Evolutionary conservation across 176 grass and related monocot genomes (phyloP).

Genomic region (Oryza rufipogon): DNA sequence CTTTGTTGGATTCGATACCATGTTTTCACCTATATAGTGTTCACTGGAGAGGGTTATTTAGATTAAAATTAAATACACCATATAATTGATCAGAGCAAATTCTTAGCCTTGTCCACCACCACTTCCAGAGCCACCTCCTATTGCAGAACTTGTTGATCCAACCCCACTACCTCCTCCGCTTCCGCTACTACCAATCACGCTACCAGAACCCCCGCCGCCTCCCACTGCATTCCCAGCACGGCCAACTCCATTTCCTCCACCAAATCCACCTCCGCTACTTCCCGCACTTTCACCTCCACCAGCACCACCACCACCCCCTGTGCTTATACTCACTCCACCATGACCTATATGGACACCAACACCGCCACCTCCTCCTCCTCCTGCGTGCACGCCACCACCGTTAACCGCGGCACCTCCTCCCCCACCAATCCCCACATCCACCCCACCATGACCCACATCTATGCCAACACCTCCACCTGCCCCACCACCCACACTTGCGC

Average conservation of each 20-base stretch:
- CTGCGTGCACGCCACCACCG: constrained; percentile 21
- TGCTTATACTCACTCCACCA: constrained; percentile 33
- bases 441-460: constrained; percentile 32
- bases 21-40: too few relatives aligned
- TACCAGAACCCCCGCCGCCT: constrained; percentile 25
- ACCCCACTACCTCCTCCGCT: constrained; percentile 29
- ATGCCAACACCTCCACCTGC: constrained; percentile 43
- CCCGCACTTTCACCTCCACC: background rate
- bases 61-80: too few relatives aligned
- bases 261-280: background rate
- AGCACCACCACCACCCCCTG: background rate
- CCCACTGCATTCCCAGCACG: constrained; percentile 13
- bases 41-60: too few relatives aligned
- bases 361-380: constrained; percentile 30
- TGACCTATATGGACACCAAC: constrained; percentile 44
- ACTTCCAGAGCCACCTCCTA: background rate
- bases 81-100: too few relatives aligned
- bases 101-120: constrained; percentile 42
- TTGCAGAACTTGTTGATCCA: constrained; percentile 17
- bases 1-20: too few relatives aligned
- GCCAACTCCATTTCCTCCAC: constrained; percentile 32
- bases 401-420: constrained; percentile 47
- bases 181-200: constrained; percentile 1
- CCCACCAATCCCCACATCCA: constrained; percentile 47
- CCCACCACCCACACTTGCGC: constrained; percentile 41